Evolutionary conservation across 1,284 basidiomycete species (phyloP).

Genomic region (Chalciporus sp.): DNA sequence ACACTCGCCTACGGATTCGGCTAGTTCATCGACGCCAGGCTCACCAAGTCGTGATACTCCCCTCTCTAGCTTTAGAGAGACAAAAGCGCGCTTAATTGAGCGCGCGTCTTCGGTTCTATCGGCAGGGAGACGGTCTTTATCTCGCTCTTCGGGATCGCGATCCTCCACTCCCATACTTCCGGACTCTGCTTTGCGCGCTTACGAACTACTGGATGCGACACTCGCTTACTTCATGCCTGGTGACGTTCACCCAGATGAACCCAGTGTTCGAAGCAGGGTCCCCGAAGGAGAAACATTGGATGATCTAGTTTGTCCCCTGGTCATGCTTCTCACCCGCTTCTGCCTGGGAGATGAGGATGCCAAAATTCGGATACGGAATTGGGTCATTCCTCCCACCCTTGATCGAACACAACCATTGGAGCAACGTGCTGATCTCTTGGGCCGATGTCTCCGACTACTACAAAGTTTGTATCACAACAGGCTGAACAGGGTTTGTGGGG

Average conservation of each 20-base stretch:
- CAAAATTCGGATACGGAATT: conserved; percentile 57
- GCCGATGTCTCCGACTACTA: conserved; percentile 79
- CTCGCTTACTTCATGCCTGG: conserved; percentile 71
- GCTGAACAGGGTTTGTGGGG: conserved; percentile 78
- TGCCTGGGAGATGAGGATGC: conserved; percentile 64
- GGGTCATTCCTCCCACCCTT: conserved; percentile 73
- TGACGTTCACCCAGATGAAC: conserved; percentile 61
- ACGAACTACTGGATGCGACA: conserved; percentile 64
- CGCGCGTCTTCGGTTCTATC: conserved; percentile 58
- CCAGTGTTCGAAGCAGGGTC: conserved; percentile 52
- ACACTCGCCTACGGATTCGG: conserved; percentile 19
- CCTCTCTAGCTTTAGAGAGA: conserved; percentile 27
- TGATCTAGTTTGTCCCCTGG: conserved; percentile 74
- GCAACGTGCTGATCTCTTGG: conserved; percentile 69
- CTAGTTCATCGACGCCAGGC: conserved; percentile 21
- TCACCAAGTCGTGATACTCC: conserved; percentile 15
- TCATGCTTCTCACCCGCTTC: conserved; percentile 71
- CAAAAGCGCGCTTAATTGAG: conserved; percentile 58
- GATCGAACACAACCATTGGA: conserved; percentile 81
- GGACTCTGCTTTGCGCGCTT: conserved; percentile 64
- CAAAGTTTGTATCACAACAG: conserved; percentile 69
- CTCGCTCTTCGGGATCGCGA: conserved; percentile 52
- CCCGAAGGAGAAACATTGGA: conserved; percentile 63
- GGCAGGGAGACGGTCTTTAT: conserved; percentile 56
- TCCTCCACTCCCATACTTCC: conserved; percentile 32